Base-by-base conservation (phyloP, 2,329 filamentous ascomycete genomes). In the Aspergillus alliaceus region DNA sequence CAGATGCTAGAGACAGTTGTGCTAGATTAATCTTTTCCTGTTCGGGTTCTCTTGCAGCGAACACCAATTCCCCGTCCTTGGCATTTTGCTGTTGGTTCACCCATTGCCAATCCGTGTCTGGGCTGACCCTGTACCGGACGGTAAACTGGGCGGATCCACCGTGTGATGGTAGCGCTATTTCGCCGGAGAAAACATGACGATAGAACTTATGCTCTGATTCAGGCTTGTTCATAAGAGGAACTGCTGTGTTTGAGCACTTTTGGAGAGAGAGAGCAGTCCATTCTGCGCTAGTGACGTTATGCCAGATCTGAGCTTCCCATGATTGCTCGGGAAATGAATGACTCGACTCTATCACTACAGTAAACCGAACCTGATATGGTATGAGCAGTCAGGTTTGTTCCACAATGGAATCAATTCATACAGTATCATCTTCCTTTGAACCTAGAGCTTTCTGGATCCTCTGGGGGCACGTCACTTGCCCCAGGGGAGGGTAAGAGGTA, bases 301-400 rank as follows among this genome's bases (percentile, higher is more conserved):
- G 85, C 90, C 91, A 96, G 7, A 96, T 74, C 15, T 84, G 84
- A 31, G 91, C 84, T 64, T 95, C 83, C 88, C 90, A 95, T 20
- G 80, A 67, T 59, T 85, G 78, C 15, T 83, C 75, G 7, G 80
- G 79, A 47, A 82, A 82, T 34, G 78, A 78, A 22, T 72, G 73
- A 39, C 84, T 84, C 40, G 88, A 84, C 64, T 93, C 87, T 31
- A 96, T 79, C 12, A 93, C 74, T 6, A 89, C 87, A 0, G 84
- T 87, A 63, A 97, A 88, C 1, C 72, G 70, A 37, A 89, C 77
- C 66, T 82, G 12, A n/a, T 20, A 8, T 9, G 14, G 7, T 6
- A 32, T 48, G 22, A 32, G 44, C 15, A 7, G 14, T 11, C 9
- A 27, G 24, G 15, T 4, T 3, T 44, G 25, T 44, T 65, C 59